A percentile compares a stretch with the other conserved stretches of the same genome.
Evolutionary conservation across 2,329 filamentous ascomycete genomes (phyloP).

Genomic region (Fusarium pseudonygamai): DNA sequence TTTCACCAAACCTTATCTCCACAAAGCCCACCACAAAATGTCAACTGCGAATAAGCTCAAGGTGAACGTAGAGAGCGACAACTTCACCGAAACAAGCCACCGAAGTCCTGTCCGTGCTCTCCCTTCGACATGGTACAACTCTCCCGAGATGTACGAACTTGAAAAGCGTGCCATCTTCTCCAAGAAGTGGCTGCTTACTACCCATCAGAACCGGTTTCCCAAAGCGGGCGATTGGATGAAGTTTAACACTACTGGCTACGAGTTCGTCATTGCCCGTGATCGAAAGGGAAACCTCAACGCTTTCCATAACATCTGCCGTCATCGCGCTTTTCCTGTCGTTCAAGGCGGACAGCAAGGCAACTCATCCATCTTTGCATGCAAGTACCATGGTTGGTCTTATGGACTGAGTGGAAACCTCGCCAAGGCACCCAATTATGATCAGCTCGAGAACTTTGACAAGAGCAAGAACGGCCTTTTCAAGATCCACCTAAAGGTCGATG

Average conservation of each 20-base stretch:
- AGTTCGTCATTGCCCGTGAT: conserved; percentile 57
- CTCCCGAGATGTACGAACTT: conserved; percentile 62
- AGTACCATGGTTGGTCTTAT: conserved; percentile 71
- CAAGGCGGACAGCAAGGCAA: conserved; percentile 54
- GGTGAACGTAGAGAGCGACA: conserved; percentile 18
- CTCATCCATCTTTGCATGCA: conserved; percentile 64
- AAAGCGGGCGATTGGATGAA: conserved; percentile 66
- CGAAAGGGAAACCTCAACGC: conserved; percentile 59
- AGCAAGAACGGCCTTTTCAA: conserved; percentile 63
- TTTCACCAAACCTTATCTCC: background rate
- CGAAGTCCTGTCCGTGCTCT: conserved; percentile 48
- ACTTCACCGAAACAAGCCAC: conserved; percentile 23
- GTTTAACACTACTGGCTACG: conserved; percentile 63
- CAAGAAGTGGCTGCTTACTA: conserved; percentile 63
- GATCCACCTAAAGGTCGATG: conserved; percentile 62
- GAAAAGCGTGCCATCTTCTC: conserved; percentile 67
- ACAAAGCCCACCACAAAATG: background rate
- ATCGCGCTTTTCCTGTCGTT: conserved; percentile 67
- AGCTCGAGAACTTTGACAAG: conserved; percentile 64
- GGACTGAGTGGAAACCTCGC: conserved; percentile 65
- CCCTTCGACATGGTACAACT: conserved; percentile 61
- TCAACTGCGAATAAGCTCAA: conserved; percentile 15
- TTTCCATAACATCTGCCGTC: conserved; percentile 72
- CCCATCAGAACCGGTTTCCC: conserved; percentile 59
- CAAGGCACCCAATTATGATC: conserved; percentile 65